These are phyloP conservation scores for Friedmanniomyces simplex DNA, from an alignment of 495 filamentous ascomycete species.

Conservation along the genomic window DNA sequence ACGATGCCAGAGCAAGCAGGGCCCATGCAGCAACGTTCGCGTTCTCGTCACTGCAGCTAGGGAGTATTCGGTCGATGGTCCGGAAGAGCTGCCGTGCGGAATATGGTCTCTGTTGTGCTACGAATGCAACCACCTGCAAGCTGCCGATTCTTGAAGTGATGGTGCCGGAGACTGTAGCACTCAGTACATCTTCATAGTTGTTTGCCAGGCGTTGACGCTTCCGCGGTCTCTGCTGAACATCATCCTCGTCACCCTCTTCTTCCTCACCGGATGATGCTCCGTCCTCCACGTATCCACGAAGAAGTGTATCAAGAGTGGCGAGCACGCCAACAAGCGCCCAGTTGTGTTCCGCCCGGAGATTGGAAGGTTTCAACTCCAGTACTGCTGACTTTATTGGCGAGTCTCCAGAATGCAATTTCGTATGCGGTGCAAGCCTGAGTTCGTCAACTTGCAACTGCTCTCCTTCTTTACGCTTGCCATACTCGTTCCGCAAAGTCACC, in stretches of 20 bases:
- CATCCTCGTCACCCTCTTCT: background rate
- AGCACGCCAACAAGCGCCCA: conserved; percentile 45
- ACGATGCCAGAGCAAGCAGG: conserved; percentile 38
- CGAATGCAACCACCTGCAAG: conserved; percentile 71
- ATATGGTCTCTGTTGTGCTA: conserved; percentile 37
- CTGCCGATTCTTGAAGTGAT: conserved; percentile 28
- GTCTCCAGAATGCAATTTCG: background rate
- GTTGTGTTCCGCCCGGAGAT: conserved; percentile 36
- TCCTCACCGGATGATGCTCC: background rate
- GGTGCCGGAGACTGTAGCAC: background rate
- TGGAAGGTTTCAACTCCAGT: conserved; percentile 31
- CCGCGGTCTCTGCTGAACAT: background rate
- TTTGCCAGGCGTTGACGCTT: conserved; percentile 13
- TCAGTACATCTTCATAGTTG: conserved; percentile 2
- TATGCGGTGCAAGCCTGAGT: background rate
- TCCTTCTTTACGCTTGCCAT: conserved; percentile 15
- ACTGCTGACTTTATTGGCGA: conserved; percentile 23
- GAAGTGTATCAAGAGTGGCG: conserved; percentile 39
- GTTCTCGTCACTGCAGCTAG: conserved; percentile 48
- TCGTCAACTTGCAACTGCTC: conserved; percentile 19
- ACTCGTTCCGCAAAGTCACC: conserved; percentile 20
- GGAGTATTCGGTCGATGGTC: conserved; percentile 39
- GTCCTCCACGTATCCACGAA: conserved; percentile 4
- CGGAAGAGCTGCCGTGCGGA: conserved; percentile 35
- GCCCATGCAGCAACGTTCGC: conserved; percentile 48